Evolutionary conservation across 768 basidiomycete genomes (phyloP), one percentile per base, ranked within the genome.

Genomic region (Amanita polypyramis): DNA sequence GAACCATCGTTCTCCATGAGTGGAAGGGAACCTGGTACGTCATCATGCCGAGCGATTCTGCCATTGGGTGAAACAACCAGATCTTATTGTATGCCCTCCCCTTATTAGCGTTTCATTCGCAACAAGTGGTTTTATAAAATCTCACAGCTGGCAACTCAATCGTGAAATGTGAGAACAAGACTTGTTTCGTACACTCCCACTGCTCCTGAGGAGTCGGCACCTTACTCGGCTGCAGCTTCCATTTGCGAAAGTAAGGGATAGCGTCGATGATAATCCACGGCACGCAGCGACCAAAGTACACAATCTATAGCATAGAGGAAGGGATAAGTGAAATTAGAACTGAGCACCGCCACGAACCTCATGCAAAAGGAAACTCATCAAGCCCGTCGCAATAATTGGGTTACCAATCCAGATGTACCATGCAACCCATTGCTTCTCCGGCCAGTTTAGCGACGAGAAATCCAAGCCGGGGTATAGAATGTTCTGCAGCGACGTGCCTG

Each of bases 261-360:
- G 81, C 70, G 65, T 99, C 96, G 62, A 97, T 83, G 65, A 96
- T 86, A 56, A 97, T 85, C 90, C 92, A 96, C 0, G 94, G 96
- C 14, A 98, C 64, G 54, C 84, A 83, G 19, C 96, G 86, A 33
- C 95, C 96, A 60, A 99, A 99, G 70, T 99, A 99, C 7, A 97
- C 90, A 58, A 92, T 65, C 94, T 96, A 52, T 21, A 10, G 38
- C 27, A 20, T 25, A 40, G 47, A 49, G 8, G 36, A 40, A 10
- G 32, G 11, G 14, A 33, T 20, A 20, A 15, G 2, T 42, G 6
- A 20, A 49, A 7, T 4, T 6, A 2, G 2, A 27, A 62, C n/a
- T n/a, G n/a, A n/a, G n/a, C n/a, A n/a, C n/a, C n/a, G n/a, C n/a
- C n/a, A n/a, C 86, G 46, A 45, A 95, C 92, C 75, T 99, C 96